Evolutionary conservation across 768 basidiomycete species (phyloP).

Genomic region (Auriculariales sp.): DNA sequence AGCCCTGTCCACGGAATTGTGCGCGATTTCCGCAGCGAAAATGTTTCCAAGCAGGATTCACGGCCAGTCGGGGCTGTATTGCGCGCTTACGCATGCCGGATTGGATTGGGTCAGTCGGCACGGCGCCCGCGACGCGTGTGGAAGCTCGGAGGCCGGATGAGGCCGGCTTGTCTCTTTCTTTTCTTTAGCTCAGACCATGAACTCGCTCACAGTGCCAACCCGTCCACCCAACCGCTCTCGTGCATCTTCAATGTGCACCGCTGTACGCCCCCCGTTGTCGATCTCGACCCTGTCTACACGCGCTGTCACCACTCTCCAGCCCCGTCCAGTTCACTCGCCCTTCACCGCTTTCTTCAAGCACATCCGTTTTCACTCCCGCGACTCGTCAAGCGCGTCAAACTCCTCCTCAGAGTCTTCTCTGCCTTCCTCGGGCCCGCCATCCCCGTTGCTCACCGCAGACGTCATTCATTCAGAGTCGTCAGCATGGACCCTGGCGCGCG

Average conservation of each 20-base stretch:
- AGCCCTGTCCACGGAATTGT: too few relatives aligned
- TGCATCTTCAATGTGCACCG: slow-evolving; percentile 36
- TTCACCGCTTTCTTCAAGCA: slow-evolving; percentile 8
- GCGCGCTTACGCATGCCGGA: too few relatives aligned
- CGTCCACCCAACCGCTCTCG: slow-evolving; percentile 36
- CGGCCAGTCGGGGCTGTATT: too few relatives aligned
- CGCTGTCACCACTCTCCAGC: slow-evolving; percentile 15
- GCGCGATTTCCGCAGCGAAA: too few relatives aligned
- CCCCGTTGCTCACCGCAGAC: slow-evolving; percentile 31
- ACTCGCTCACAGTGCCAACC: too few relatives aligned
- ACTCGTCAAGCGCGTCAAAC: slow-evolving; percentile 4
- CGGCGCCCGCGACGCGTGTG: too few relatives aligned
- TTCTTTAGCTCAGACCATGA: too few relatives aligned
- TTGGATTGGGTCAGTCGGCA: too few relatives aligned
- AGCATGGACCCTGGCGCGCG: slow-evolving; percentile 30
- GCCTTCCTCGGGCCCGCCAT: slow-evolving; percentile 27
- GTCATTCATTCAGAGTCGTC: slow-evolving; percentile 32
- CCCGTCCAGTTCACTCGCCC: slow-evolving; percentile 10
- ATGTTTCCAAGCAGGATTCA: too few relatives aligned
- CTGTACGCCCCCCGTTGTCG: slow-evolving; percentile 36
- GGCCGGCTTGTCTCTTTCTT: slow-evolving; percentile 43
- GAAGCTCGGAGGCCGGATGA: too few relatives aligned
- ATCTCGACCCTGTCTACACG: slow-evolving; percentile 36
- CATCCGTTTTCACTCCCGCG: slow-evolving; percentile 3
- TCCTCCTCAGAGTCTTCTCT: slow-evolving; percentile 21